These are phyloP conservation scores for Umbelopsis sp. DNA, from an alignment of 192 early-diverging fungal genomes.

Conservation along the genomic window DNA sequence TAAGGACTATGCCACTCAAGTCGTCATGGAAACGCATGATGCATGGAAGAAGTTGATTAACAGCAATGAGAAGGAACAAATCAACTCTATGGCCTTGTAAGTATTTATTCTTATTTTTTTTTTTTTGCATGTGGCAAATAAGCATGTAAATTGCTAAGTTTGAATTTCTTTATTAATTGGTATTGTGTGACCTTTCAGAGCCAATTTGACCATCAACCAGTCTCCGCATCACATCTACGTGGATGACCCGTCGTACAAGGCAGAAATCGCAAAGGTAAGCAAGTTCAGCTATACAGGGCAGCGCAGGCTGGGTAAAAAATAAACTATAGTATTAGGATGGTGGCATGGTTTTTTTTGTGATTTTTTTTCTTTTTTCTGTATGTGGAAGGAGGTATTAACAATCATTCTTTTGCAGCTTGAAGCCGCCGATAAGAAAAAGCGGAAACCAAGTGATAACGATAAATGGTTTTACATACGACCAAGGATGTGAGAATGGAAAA, in stretches of 20 bases:
- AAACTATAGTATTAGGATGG: too few species aligned
- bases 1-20: slow-evolving; percentile 80
- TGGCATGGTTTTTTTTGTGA: too few species aligned
- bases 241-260: slow-evolving; percentile 54
- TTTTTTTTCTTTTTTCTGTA: too few species aligned
- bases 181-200: slow-evolving; percentile 33
- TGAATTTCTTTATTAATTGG: slow-evolving; percentile 10
- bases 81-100: slow-evolving; percentile 70
- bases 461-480: slow-evolving; percentile 6
- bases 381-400: too few species aligned
- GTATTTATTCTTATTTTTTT: slow-evolving; percentile 15
- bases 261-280: slow-evolving; percentile 17
- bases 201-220: slow-evolving; percentile 63
- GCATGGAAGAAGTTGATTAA: slow-evolving; percentile 86
- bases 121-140: not conserved
- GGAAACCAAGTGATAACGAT: slow-evolving; percentile 1
- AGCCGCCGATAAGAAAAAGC: not conserved
- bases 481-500: not conserved
- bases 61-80: slow-evolving; percentile 51
- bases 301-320: too few species aligned
- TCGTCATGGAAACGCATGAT: slow-evolving; percentile 90
- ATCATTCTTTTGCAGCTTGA: not conserved
- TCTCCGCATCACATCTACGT: slow-evolving; percentile 69
- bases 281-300: not conserved
- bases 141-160: not conserved